Conservation (phyloP, 768 basidiomycete genomes). For the Clavulina sp. region DNA sequence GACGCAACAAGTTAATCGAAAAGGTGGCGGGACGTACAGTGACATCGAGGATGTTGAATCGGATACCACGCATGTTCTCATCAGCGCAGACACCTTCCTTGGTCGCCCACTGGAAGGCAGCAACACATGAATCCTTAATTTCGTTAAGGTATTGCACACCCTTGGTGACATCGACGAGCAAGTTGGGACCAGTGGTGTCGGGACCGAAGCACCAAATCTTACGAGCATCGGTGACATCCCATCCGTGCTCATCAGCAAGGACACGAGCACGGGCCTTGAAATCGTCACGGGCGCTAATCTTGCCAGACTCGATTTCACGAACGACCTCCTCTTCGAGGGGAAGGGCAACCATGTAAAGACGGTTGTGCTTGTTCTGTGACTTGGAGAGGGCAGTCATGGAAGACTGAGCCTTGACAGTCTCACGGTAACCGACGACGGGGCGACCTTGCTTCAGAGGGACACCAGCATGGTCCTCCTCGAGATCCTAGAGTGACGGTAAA, state of each 20-base stretch:
- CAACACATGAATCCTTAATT: conserved; percentile 99
- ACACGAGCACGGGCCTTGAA: conserved; percentile 91
- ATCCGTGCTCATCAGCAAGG: conserved; percentile 89
- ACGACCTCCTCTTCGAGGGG: conserved; percentile 91
- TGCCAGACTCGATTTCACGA: conserved; percentile 77
- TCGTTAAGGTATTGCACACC: conserved; percentile 98
- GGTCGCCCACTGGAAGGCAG: conserved; percentile 98
- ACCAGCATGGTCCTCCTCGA: conserved; percentile 98
- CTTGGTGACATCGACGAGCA: conserved; percentile 96
- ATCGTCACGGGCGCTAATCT: conserved; percentile 82
- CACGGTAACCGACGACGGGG: conserved; percentile 93
- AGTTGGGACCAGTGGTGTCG: conserved; percentile 90
- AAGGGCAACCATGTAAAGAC: conserved; percentile 83
- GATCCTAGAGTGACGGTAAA: conserved; percentile 38
- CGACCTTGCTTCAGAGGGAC: conserved; percentile 97
- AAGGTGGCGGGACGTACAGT: conserved; percentile 28
- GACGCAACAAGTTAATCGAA: neutral
- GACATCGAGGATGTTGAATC: conserved; percentile 90
- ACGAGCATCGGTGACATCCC: conserved; percentile 98
- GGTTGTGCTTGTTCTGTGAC: conserved; percentile 99
- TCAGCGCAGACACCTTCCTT: conserved; percentile 95
- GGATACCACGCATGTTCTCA: conserved; percentile 98
- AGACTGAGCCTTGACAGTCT: conserved; percentile 93
- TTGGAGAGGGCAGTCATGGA: conserved; percentile 93
- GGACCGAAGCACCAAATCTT: conserved; percentile 99